phyloP scores from a whole-genome alignment of 2,329 filamentous ascomycete species.

The Penicillium occitanis region DNA sequence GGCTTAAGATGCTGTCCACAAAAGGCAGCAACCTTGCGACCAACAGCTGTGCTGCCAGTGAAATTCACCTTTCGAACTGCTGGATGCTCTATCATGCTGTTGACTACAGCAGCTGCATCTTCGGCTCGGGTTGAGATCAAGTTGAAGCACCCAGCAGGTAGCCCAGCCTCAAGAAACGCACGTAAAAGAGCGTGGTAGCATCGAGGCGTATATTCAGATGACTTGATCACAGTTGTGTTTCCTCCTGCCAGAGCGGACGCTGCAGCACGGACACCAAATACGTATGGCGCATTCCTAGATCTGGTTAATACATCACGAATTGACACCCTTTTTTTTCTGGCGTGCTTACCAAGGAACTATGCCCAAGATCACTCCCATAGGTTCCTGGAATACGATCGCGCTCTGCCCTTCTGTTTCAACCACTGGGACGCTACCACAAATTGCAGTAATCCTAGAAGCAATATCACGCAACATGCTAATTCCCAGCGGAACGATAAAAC shows the following conservation, averaged over 20 bases:
- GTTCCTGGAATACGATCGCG: conserved; percentile 69
- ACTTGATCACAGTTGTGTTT: conserved; percentile 72
- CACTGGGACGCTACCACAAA: conserved; percentile 51
- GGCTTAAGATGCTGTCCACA: conserved; percentile 47
- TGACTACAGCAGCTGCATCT: conserved; percentile 38
- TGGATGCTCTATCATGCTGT: conserved; percentile 40
- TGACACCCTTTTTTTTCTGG: background rate
- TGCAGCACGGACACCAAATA: conserved; percentile 52
- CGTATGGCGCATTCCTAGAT: conserved; percentile 54
- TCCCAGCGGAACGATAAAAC: conserved; percentile 33
- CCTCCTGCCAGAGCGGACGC: conserved; percentile 66
- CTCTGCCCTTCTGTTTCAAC: conserved; percentile 53
- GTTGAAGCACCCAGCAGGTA: conserved; percentile 46
- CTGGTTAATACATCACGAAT: background rate
- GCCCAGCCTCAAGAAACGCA: conserved; percentile 44
- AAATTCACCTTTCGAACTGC: conserved; percentile 47
- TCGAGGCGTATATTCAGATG: conserved; percentile 64
- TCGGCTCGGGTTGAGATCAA: conserved; percentile 33
- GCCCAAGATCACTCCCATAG: conserved; percentile 72
- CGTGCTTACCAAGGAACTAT: conserved; percentile 71
- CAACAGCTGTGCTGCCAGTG: conserved; percentile 46
- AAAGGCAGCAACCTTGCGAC: conserved; percentile 40
- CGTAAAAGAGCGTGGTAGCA: conserved; percentile 55
- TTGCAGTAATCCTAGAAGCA: conserved; percentile 48
- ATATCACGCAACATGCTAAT: conserved; percentile 50